phyloP scores from a whole-genome alignment of 352 stramenopile genomes.

The Globisporangium orthogonon region DNA sequence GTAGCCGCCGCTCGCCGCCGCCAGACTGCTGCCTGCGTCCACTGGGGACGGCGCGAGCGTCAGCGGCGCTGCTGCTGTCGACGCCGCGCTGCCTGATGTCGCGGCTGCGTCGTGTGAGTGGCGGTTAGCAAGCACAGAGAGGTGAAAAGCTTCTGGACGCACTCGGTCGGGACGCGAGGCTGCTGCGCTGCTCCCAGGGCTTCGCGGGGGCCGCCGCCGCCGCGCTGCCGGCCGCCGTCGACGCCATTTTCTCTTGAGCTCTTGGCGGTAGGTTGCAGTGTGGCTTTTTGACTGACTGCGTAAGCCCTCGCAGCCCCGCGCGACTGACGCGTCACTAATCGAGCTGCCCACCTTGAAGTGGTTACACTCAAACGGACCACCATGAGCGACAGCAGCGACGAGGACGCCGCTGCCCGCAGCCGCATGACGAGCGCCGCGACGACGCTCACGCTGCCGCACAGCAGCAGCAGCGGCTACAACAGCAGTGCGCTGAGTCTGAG shows the following conservation, averaged over 20 bases:
- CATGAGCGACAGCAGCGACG: slow-evolving; percentile 39
- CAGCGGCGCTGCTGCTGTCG: background rate
- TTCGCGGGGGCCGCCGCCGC: slow-evolving; percentile 22
- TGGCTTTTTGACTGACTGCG: background rate
- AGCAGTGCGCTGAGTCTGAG: background rate
- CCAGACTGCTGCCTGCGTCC: background rate
- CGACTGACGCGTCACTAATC: background rate
- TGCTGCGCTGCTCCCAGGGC: slow-evolving; percentile 40
- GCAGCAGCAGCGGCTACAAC: slow-evolving; percentile 7
- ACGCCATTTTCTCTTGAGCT: slow-evolving; percentile 9
- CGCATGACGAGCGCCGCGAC: slow-evolving; percentile 1
- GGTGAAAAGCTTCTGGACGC: background rate
- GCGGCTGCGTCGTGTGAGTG: background rate
- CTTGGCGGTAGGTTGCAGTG: slow-evolving; percentile 2
- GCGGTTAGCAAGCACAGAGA: slow-evolving; percentile 1
- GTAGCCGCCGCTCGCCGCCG: slow-evolving; percentile 6
- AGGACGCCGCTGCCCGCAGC: slow-evolving; percentile 5
- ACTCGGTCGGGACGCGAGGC: slow-evolving; percentile 21
- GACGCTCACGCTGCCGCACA: slow-evolving; percentile 7
- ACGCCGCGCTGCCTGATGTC: background rate
- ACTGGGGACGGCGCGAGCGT: background rate
- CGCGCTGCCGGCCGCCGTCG: background rate
- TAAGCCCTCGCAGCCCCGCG: too few relatives aligned
- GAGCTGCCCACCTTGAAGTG: background rate
- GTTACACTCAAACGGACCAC: background rate